Base-by-base conservation (phyloP, 257 asterid species). In the Jacaranda copaia region DNA sequence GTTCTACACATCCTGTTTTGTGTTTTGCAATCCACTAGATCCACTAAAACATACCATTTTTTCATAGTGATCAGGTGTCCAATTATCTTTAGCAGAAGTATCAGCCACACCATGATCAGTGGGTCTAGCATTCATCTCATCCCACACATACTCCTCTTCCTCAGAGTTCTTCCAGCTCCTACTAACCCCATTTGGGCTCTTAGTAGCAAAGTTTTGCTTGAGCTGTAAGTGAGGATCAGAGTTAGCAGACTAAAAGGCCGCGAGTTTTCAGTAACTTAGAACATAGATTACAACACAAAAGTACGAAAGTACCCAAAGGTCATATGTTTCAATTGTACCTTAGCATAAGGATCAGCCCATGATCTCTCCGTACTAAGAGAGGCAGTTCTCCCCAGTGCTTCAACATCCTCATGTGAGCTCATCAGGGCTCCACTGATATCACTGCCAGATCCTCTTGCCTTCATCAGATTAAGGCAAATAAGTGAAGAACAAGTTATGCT, bases 101-200 rank as follows among this genome's bases (percentile, higher is more conserved):
- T 68, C 80, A 46, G 80, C 62, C 53, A 72, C 65, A 61, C 61
- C 81, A 52, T 64, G 82, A 73, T 78, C 84, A 13, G 72, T 67
- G 52, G 74, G 72, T 70, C 80, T 88, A n/a, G 89, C 77, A 76
- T 77, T 86, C 73, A 84, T 76, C 69, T 87, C 92, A 73, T 91
- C 92, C 96, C 96, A 89, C 58, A 69, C 67, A 69, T 81, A 91
- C 84, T 91, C 96, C 81, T 90, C 94, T 83, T 90, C 96, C 84
- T 87, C 96, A 4, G 92, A 83, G 83, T 88, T 81, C 81, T 87
- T 87, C 96, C 94, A 91, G 85, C 87, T 88, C 77, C 58, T 82
- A 58, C 61, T 77, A 80, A 78, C 78, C 74, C 51, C 86, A 63
- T 80, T 51, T 39, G 76, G 73, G 68, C 68, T 83, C 76, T 72